Evolutionary conservation across 345 rosid genomes (phyloP).

Genomic region (Euphorbia pulcherrima): DNA sequence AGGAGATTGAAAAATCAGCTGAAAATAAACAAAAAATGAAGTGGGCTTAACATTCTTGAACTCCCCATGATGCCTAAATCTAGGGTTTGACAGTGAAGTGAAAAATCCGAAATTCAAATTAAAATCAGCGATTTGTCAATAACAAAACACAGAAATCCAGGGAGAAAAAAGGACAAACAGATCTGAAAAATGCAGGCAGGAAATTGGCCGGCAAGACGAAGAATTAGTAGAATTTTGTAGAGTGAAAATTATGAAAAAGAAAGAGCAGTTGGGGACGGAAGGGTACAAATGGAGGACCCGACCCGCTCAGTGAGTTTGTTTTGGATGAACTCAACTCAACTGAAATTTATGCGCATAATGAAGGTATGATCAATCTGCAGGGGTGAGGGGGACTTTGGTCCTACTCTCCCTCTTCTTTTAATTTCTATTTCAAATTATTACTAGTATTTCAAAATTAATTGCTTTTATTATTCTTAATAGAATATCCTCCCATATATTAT

Average conservation of each 20-base stretch:
- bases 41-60: background rate
- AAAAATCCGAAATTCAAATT: background rate
- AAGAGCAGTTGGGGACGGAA: background rate
- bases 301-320: constrained; percentile 18
- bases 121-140: background rate
- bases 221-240: background rate
- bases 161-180: constrained; percentile 3
- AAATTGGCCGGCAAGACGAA: background rate
- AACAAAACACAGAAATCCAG: no score
- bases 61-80: background rate
- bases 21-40: background rate
- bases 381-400: background rate
- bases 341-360: constrained; percentile 1
- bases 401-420: background rate
- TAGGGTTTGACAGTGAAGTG: background rate
- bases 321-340: no score
- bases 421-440: no score
- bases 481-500: no score
- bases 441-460: no score
- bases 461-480: no score
- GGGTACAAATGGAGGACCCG: constrained; percentile 17
- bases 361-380: background rate
- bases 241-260: no score
- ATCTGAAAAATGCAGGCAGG: constrained; percentile 16
- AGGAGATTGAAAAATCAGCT: background rate